Evolutionary conservation across 2,329 filamentous ascomycete genomes (phyloP), one percentile per base, ranked within the genome.

Genomic region (Exophiala alcalophila): DNA sequence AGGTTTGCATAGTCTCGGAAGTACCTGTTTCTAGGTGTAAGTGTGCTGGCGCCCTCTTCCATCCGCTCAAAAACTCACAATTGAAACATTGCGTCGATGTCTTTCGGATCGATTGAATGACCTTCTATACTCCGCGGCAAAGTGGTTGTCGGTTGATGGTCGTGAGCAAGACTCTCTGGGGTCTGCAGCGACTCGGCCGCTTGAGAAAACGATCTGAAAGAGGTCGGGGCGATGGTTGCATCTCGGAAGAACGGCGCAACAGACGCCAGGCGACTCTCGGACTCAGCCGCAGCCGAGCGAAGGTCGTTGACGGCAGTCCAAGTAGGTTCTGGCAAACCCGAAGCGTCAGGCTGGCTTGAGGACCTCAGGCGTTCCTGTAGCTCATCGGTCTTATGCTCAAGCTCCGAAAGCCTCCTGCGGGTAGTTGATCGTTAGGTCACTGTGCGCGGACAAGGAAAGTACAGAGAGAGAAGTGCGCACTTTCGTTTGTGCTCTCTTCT

Each of bases 401-500:
- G 47, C 31, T 65, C 61, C 2, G 62, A 64, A 2, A 67, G 52
- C 26, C 64, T 58, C 49, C 65, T 67, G 18, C 35, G 2, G 18
- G 27, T 12, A 19, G 10, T 4, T 4, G 30, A 8, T 11, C 6
- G 4, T 34, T 11, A 29, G 36, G 10, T 19, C 24, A 33, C 12
- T 21, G 23, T 4, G 10, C 10, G 18, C 18, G 11, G 15, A 12
- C 11, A 10, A n/a, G 8, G 12, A 24, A 28, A n/a, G 23, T 31
- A 12, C 16, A 65, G 62, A 62, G 61, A 33, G 12, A 21, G 9
- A 16, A 12, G n/a, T 28, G n/a, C 42, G 7, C 36, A 45, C 49
- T 52, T 52, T 28, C 66, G 63, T 45, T 69, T 69, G 41, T 68
- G 63, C 42, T 69, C 65, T 37, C 66, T 55, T 29, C 62, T 66